Conservation (phyloP, 177 flowering plant species). For the Telopea speciosissima region DNA sequence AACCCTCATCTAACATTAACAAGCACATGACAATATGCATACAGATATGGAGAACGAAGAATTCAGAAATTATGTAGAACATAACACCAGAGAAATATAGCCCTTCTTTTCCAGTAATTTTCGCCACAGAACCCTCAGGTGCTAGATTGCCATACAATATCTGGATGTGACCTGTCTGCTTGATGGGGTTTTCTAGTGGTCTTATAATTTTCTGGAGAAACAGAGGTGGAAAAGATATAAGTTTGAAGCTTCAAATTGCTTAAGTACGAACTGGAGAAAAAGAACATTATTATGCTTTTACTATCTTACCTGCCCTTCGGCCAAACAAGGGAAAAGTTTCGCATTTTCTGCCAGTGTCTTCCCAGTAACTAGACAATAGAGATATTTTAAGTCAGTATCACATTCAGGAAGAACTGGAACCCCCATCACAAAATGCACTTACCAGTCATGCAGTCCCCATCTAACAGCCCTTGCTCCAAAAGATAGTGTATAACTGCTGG, state of each 20-base stretch:
- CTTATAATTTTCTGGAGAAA: constrained; percentile 67
- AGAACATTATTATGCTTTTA: not conserved
- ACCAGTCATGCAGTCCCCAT: constrained; percentile 98
- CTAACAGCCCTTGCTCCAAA: constrained; percentile 65
- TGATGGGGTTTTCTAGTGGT: constrained; percentile 76
- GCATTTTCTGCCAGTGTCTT: constrained; percentile 92
- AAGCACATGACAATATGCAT: not conserved
- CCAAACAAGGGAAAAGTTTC: constrained; percentile 48
- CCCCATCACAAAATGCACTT: constrained; percentile 9
- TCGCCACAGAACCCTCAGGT: constrained; percentile 96
- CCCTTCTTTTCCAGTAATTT: constrained; percentile 99
- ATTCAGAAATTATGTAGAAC: constrained; percentile 1
- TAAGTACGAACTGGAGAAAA: not conserved
- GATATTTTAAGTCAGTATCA: constrained; percentile 6
- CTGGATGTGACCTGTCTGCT: constrained; percentile 91
- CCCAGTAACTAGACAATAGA: constrained; percentile 42
- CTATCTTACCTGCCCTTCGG: constrained; percentile 72
- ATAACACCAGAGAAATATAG: constrained; percentile 76
- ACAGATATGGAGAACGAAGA: constrained; percentile 5
- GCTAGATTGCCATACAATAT: constrained; percentile 92
- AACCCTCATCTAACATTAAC: not conserved
- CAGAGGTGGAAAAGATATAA: not conserved
- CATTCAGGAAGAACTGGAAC: not conserved
- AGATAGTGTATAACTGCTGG: constrained; percentile 89
- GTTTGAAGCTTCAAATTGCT: constrained; percentile 7